Conservation (phyloP, 2,329 filamentous ascomycete species). For the Arthrocladium fulminans region DNA sequence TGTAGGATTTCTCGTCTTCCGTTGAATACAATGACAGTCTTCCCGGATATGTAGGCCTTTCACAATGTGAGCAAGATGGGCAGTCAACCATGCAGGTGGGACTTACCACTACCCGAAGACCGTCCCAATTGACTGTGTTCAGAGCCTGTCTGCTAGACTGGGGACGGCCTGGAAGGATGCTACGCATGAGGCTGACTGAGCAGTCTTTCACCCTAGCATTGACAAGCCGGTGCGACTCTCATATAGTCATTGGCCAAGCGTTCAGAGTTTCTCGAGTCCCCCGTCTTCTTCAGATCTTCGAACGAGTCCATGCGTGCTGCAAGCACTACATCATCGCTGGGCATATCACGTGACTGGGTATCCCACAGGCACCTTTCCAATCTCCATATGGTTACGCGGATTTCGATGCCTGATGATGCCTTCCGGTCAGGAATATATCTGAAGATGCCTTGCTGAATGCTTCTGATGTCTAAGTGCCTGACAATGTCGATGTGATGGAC, state of each 20-base stretch:
- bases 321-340: too few species aligned
- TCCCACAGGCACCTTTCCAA: too few species aligned
- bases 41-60: slow-evolving; percentile 82
- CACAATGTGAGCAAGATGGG: background rate
- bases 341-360: too few species aligned
- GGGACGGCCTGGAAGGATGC: slow-evolving; percentile 70
- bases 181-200: slow-evolving; percentile 49
- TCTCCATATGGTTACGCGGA: too few species aligned
- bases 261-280: background rate
- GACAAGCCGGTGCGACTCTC: background rate
- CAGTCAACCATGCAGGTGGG: background rate
- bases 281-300: too few species aligned
- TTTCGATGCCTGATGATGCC: too few species aligned
- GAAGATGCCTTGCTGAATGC: too few species aligned
- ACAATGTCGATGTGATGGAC: too few species aligned
- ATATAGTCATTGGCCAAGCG: background rate
- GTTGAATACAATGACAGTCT: slow-evolving; percentile 73
- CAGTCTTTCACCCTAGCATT: background rate
- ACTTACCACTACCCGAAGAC: slow-evolving; percentile 62
- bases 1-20: slow-evolving; percentile 69
- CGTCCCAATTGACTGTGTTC: slow-evolving; percentile 64
- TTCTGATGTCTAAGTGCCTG: too few species aligned
- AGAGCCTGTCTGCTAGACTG: slow-evolving; percentile 69
- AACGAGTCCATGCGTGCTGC: too few species aligned
- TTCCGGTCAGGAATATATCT: too few species aligned